Evolutionary conservation across 805 yeast genomes (phyloP).

Genomic region (Pichia insulana): DNA sequence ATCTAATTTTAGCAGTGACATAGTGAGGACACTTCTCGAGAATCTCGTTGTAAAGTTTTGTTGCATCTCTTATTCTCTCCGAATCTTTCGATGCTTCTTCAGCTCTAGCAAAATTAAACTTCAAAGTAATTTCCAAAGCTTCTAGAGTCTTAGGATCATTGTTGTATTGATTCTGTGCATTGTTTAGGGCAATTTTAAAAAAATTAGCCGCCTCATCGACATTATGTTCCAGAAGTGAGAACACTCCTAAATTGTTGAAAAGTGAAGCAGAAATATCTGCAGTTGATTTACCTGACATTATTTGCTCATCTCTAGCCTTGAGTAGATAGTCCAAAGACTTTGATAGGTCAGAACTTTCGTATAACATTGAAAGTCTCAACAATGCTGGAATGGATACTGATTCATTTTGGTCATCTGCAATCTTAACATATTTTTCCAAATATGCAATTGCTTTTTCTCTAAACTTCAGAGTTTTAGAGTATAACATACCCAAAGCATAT

Average conservation of each 20-base stretch:
- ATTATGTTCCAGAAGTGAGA: conserved; percentile 50
- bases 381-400: conserved; percentile 56
- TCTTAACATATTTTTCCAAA: conserved; percentile 62
- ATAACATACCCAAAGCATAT: conserved; percentile 67
- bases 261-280: conserved; percentile 50
- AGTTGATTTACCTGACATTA: conserved; percentile 26
- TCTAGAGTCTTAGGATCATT: conserved; percentile 15
- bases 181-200: conserved; percentile 35
- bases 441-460: conserved; percentile 47
- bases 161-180: conserved; percentile 25
- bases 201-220: conserved; percentile 40
- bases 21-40: conserved; percentile 57
- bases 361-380: conserved; percentile 57
- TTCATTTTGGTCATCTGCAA: conserved; percentile 51
- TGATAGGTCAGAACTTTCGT: conserved; percentile 58
- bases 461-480: conserved; percentile 37
- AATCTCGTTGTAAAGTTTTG: conserved; percentile 44
- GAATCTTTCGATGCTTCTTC: conserved; percentile 26
- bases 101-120: conserved; percentile 73
- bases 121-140: conserved; percentile 36
- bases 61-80: conserved; percentile 23
- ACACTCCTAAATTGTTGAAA: conserved; percentile 77
- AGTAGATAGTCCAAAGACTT: conserved; percentile 55
- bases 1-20: conserved; percentile 65
- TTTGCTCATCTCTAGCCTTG: conserved; percentile 39